Conservation (phyloP, 352 stramenopile genomes). For the Elongisporangium anandrum region DNA sequence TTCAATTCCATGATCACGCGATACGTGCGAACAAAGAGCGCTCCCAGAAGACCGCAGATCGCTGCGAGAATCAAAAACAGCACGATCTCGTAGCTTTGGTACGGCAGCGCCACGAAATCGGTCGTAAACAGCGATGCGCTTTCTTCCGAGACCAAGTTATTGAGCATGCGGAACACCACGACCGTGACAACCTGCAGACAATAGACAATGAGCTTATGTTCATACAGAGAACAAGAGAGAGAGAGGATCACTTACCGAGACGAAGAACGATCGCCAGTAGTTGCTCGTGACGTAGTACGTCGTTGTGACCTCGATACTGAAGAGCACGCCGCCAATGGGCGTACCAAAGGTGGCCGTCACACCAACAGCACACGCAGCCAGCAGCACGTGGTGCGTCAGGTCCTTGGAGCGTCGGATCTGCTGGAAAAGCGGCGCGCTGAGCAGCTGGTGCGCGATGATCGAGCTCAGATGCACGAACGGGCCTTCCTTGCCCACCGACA, state of each 20-base stretch:
- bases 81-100: slow-evolving; percentile 66
- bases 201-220: background rate
- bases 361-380: slow-evolving; percentile 65
- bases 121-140: slow-evolving; percentile 79
- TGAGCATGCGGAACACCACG: slow-evolving; percentile 79
- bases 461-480: slow-evolving; percentile 79
- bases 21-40: slow-evolving; percentile 71
- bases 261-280: slow-evolving; percentile 90
- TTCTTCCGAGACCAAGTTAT: slow-evolving; percentile 49
- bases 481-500: slow-evolving; percentile 77
- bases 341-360: slow-evolving; percentile 76
- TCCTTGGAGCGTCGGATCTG: slow-evolving; percentile 57
- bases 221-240: background rate
- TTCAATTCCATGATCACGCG: slow-evolving; percentile 45
- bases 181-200: slow-evolving; percentile 54
- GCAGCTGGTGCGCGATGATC: slow-evolving; percentile 64
- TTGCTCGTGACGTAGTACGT: slow-evolving; percentile 88
- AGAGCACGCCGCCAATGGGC: slow-evolving; percentile 72
- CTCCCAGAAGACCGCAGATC: slow-evolving; percentile 80
- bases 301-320: slow-evolving; percentile 82
- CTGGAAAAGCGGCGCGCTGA: slow-evolving; percentile 49
- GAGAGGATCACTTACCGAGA: slow-evolving; percentile 24
- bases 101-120: slow-evolving; percentile 64
- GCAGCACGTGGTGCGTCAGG: slow-evolving; percentile 64
- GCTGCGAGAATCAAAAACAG: slow-evolving; percentile 79